A percentile compares a stretch with the other conserved stretches of the same genome.
These are phyloP conservation scores for Zangia roseola DNA, from an alignment of 768 basidiomycete species.

Conservation along the genomic window DNA sequence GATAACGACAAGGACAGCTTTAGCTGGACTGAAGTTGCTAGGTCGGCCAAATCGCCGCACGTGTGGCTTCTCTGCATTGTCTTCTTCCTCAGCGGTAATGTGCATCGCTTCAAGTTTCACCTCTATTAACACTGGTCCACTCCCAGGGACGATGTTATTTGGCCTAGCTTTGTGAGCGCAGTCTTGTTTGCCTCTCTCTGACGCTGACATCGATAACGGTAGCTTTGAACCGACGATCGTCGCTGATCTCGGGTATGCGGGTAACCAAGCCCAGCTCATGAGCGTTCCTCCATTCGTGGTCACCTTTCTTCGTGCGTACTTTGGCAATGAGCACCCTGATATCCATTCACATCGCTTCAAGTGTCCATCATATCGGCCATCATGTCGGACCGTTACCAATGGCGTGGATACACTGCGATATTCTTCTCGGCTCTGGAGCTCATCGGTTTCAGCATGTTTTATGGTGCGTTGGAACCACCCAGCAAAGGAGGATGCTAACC, in stretches of 20 bases:
- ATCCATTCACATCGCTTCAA: conserved; percentile 10
- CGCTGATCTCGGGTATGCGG: conserved; percentile 54
- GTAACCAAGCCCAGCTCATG: conserved; percentile 56
- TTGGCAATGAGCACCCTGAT: neutral
- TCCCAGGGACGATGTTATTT: conserved; percentile 15
- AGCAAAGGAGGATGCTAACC: neutral
- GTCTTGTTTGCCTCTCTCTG: conserved; percentile 28
- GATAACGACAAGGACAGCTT: conserved; percentile 46
- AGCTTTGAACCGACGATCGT: conserved; percentile 77
- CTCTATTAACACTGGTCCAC: neutral
- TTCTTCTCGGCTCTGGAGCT: conserved; percentile 43
- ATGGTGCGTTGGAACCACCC: neutral
- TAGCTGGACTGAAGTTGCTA: conserved; percentile 55
- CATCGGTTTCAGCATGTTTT: conserved; percentile 20
- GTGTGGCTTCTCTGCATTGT: conserved; percentile 49
- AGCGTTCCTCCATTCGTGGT: conserved; percentile 54
- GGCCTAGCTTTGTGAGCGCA: conserved; percentile 25
- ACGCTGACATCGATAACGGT: conserved; percentile 35
- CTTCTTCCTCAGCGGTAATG: conserved; percentile 53
- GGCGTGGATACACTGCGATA: conserved; percentile 48
- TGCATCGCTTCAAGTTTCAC: conserved; percentile 2
- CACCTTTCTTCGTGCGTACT: conserved; percentile 44
- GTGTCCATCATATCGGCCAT: conserved; percentile 42
- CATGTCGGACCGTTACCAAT: conserved; percentile 52
- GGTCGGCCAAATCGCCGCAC: conserved; percentile 51